Conservation (phyloP, 805 yeast species). For the Candida endomychidarum region DNA sequence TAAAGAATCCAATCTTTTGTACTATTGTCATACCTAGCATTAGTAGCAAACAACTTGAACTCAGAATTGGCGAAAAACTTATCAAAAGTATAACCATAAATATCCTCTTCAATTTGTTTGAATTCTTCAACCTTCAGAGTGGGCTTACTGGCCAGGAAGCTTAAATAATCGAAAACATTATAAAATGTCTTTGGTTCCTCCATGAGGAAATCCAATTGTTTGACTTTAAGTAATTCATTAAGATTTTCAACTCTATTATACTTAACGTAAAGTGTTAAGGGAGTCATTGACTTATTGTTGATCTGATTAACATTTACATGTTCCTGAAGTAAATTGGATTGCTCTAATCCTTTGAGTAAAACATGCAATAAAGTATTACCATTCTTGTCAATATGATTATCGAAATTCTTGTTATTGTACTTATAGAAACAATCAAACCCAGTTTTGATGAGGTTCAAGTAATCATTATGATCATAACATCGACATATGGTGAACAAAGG, state of each 20-base stretch:
- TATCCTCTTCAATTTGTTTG: constrained; percentile 22
- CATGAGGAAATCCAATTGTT: constrained; percentile 38
- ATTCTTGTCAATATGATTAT: constrained; percentile 66
- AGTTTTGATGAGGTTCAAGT: constrained; percentile 45
- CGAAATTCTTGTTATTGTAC: constrained; percentile 44
- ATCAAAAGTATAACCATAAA: constrained; percentile 22
- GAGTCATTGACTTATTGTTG: constrained; percentile 61
- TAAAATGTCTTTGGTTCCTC: constrained; percentile 36
- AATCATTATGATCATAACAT: constrained; percentile 75
- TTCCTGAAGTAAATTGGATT: constrained; percentile 24
- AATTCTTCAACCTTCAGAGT: constrained; percentile 19
- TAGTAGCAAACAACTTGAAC: constrained; percentile 24
- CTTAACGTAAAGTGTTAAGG: constrained; percentile 68
- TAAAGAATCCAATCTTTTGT: constrained; percentile 35
- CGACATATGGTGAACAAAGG: constrained; percentile 75
- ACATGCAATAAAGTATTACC: constrained; percentile 81
- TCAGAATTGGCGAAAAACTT: constrained; percentile 21
- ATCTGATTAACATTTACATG: constrained; percentile 52
- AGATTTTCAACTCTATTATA: constrained; percentile 67
- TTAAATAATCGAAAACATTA: constrained; percentile 39
- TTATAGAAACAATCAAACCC: constrained; percentile 46
- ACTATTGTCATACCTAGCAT: constrained; percentile 34
- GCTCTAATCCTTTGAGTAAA: constrained; percentile 48
- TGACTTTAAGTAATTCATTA: constrained; percentile 46
- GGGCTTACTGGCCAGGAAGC: constrained; percentile 31